Conservation (phyloP, 805 yeast species). For the Kluyveromyces nonfermentans region DNA sequence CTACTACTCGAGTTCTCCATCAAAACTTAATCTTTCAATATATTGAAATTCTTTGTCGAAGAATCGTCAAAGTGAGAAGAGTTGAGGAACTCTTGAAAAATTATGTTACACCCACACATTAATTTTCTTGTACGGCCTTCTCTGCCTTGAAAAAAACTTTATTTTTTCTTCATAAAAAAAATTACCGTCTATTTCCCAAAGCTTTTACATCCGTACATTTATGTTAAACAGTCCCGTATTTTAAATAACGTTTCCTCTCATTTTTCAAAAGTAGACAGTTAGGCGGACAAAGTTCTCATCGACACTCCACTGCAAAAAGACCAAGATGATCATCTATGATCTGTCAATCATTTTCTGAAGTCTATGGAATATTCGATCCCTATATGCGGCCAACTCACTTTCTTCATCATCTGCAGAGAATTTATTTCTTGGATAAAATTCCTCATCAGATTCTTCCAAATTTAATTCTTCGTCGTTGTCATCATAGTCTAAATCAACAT, state of each 20-base stretch:
- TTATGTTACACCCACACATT: background rate
- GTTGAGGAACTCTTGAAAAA: background rate
- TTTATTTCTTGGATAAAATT: conserved; percentile 32
- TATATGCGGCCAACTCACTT: conserved; percentile 52
- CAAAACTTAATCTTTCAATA: background rate
- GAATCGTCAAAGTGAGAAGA: background rate
- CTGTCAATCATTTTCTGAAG: conserved; percentile 48
- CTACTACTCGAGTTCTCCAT: background rate
- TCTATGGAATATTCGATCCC: conserved; percentile 53
- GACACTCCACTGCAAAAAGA: too few species aligned
- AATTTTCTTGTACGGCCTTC: background rate
- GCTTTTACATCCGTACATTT: background rate
- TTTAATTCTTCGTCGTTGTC: conserved; percentile 8
- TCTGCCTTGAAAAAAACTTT: background rate
- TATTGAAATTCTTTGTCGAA: background rate
- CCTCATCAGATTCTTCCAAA: background rate
- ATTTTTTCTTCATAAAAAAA: background rate
- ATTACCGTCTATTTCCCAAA: background rate
- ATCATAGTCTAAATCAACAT: conserved; percentile 27
- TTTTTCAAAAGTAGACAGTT: too few species aligned
- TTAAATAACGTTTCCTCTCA: too few species aligned
- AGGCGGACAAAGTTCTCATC: too few species aligned
- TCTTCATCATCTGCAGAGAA: conserved; percentile 50
- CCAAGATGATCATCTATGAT: conserved; percentile 1
- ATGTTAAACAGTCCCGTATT: background rate